Percentiles rank a stretch among this genome's conserved stretches.
phyloP scores from a whole-genome alignment of 495 filamentous ascomycete species.

The Xylaria sp. region DNA sequence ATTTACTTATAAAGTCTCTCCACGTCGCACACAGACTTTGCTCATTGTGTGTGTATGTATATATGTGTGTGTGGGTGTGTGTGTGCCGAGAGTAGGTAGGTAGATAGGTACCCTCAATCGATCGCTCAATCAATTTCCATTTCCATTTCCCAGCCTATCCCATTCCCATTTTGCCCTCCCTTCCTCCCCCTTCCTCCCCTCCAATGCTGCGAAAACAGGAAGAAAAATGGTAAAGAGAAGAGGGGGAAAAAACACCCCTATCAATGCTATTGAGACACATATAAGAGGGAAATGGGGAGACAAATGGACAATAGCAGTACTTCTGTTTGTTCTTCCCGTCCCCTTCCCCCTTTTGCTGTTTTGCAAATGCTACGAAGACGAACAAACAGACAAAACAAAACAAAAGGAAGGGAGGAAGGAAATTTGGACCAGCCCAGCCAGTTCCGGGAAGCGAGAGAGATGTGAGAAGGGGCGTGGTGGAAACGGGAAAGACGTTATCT shows the following conservation, averaged over 20 bases:
- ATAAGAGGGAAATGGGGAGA: not conserved
- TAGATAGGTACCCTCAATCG: not conserved
- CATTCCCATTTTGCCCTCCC: not conserved
- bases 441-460: not conserved
- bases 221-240: not conserved
- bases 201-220: not conserved
- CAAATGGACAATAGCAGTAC: not conserved
- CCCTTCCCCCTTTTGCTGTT: not conserved
- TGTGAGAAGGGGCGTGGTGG: not conserved
- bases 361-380: conserved; percentile 14
- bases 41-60: not conserved
- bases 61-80: too few relatives aligned
- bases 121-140: conserved; percentile 4
- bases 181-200: not conserved
- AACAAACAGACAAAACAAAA: too few relatives aligned
- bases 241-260: conserved; percentile 1
- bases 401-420: too few relatives aligned
- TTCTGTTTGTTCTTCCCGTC: not conserved
- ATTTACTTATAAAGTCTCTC: not conserved
- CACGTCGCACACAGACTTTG: not conserved
- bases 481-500: not conserved
- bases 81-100: too few relatives aligned
- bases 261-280: conserved; percentile 20
- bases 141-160: not conserved
- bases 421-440: not conserved